These are phyloP conservation scores for Aspergillus ruber DNA, from an alignment of 2,329 filamentous ascomycete genomes.

Conservation along the genomic window DNA sequence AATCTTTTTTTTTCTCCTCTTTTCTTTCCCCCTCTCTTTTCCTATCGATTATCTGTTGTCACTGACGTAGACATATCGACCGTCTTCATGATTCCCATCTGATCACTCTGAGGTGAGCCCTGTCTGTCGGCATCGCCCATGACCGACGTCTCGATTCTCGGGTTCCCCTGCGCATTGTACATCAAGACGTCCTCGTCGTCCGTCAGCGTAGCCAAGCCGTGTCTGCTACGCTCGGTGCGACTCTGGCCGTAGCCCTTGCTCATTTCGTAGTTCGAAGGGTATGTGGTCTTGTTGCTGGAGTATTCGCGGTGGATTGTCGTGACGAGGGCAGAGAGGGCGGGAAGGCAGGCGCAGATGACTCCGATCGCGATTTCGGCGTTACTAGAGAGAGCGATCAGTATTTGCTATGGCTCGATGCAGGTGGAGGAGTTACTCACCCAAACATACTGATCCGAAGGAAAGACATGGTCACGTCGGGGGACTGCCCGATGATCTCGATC, in stretches of 20 bases:
- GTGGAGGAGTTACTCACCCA: constrained; percentile 15
- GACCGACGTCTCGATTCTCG: constrained; percentile 23
- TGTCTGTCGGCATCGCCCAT: constrained; percentile 8
- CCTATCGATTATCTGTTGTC: not conserved
- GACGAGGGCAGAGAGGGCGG: constrained; percentile 30
- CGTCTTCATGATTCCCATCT: constrained; percentile 23
- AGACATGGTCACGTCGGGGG: constrained; percentile 17
- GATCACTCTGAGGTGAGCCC: constrained; percentile 3
- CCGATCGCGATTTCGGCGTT: constrained; percentile 37
- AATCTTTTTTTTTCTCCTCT: not conserved
- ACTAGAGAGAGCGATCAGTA: constrained; percentile 19
- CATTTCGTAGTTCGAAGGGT: constrained; percentile 16
- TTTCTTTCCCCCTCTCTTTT: too few species aligned
- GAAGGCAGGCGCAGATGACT: constrained; percentile 37
- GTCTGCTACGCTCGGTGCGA: constrained; percentile 9
- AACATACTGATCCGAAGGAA: constrained; percentile 28
- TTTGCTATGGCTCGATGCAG: constrained; percentile 18
- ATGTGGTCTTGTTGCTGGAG: constrained; percentile 16
- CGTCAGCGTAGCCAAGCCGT: constrained; percentile 9
- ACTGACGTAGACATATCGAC: constrained; percentile 21
- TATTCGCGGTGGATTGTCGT: constrained; percentile 27
- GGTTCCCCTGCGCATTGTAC: constrained; percentile 18
- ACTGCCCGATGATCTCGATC: constrained; percentile 17
- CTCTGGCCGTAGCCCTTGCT: constrained; percentile 12
- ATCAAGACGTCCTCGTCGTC: constrained; percentile 23